Conservation (phyloP, 2,329 filamentous ascomycete genomes). For the Macrophomina tecta region DNA sequence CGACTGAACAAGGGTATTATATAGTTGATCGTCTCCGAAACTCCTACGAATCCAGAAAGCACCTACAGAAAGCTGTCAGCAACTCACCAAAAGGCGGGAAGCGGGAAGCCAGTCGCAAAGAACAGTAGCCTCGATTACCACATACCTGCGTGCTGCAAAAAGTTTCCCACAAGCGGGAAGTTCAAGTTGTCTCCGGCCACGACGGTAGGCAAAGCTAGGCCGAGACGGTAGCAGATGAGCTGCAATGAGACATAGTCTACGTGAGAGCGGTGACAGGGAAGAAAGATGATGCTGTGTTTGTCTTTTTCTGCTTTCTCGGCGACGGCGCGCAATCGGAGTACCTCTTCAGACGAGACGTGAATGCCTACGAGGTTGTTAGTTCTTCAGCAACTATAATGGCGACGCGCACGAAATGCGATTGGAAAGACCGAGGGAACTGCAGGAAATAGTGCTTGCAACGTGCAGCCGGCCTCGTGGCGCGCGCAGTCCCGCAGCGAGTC, state of each 20-base stretch:
- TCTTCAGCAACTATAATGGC: neutral
- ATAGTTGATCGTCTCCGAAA: slow-evolving; percentile 90
- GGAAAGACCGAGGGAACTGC: neutral
- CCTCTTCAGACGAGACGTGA: slow-evolving; percentile 93
- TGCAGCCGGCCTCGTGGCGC: too few relatives aligned
- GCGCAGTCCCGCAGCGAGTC: neutral
- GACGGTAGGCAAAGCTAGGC: slow-evolving; percentile 85
- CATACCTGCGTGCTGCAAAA: slow-evolving; percentile 85
- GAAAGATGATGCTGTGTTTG: slow-evolving; percentile 93
- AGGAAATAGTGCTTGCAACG: too few relatives aligned
- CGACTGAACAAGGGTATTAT: slow-evolving; percentile 89
- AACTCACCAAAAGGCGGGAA: neutral
- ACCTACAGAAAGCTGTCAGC: slow-evolving; percentile 49
- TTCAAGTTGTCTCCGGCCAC: slow-evolving; percentile 97
- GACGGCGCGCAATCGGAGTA: slow-evolving; percentile 79
- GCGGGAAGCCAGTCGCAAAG: too few relatives aligned
- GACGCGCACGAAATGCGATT: too few relatives aligned
- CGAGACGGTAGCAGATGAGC: slow-evolving; percentile 92
- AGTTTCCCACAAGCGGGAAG: slow-evolving; percentile 85
- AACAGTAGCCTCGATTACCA: slow-evolving; percentile 6
- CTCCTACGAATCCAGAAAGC: slow-evolving; percentile 95
- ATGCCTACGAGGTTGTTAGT: slow-evolving; percentile 59
- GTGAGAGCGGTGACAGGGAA: slow-evolving; percentile 93
- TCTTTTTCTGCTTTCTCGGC: slow-evolving; percentile 82
- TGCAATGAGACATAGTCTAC: slow-evolving; percentile 96